Base-by-base conservation (phyloP, 306 rosid species). In the Biancaea sappan region DNA sequence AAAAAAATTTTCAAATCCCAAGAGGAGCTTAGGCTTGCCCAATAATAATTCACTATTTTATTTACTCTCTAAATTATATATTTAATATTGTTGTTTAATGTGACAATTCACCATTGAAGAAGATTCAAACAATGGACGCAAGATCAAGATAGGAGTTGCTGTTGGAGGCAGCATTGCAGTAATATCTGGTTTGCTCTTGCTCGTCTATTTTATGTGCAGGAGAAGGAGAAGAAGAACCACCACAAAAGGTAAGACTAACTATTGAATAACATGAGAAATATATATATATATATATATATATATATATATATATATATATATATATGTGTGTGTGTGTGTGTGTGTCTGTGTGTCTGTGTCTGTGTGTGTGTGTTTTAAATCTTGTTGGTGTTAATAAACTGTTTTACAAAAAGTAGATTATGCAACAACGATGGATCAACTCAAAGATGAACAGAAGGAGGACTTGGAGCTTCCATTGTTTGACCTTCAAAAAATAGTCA, bases 401-500 rank as follows among this genome's bases (percentile, higher is more conserved):
- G 31, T n/a, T 11, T 3, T 69, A 76, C 57, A 65, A 52, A 21
- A 48, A 28, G 4, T 47, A 47, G 60, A 51, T 25, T 26, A 15
- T 28, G 43, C 9, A 21, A 47, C 32, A n/a, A 29, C 32, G 31
- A 25, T 14, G 38, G 63, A 48, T 57, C 57, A 46, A 19, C 37
- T 4, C 21, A 59, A 22, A 38, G 79, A 73, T 52, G 86, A 72
- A 13, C 35, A 61, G 40, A 48, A 70, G 37, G 86, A 87, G 21
- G 84, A 82, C 37, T 18, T 82, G 56, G 83, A 80, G 41, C 80
- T 82, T 34, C 77, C 80, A 34, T 62, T 72, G 50, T 61, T 73
- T 54, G 82, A 73, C 57, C 48, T 82, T 6, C 54, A 77, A n/a
- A 59, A 5, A 22, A 82, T 82, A 57, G 60, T 40, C 22, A 31